These are phyloP conservation scores for Fusarium buharicum DNA, from an alignment of 2,329 filamentous ascomycete species.

Conservation along the genomic window DNA sequence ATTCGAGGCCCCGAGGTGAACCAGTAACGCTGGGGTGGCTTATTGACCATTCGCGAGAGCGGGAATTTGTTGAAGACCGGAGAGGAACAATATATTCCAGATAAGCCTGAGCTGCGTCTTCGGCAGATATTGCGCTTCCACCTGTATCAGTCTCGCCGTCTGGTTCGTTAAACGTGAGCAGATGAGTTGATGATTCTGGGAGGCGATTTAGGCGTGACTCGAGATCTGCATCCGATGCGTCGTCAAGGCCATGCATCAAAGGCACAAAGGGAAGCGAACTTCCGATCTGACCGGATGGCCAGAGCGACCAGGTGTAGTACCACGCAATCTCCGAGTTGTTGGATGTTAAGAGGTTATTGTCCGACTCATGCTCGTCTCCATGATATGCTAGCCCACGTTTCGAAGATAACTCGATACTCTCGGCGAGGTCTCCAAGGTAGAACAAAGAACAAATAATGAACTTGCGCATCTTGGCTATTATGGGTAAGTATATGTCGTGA, in stretches of 20 bases:
- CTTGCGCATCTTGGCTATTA: conserved; percentile 18
- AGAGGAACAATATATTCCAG: conserved; percentile 52
- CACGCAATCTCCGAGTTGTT: conserved; percentile 52
- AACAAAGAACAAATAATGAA: conserved; percentile 3
- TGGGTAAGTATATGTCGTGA: neutral
- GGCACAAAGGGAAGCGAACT: conserved; percentile 51
- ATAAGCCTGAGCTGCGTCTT: conserved; percentile 54
- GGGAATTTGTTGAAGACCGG: conserved; percentile 34
- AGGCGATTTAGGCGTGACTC: conserved; percentile 43
- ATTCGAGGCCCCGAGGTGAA: conserved; percentile 52
- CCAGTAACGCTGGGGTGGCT: conserved; percentile 57
- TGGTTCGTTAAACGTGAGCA: conserved; percentile 57
- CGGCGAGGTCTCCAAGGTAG: conserved; percentile 1
- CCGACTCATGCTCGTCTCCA: conserved; percentile 44
- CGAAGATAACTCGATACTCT: conserved; percentile 24
- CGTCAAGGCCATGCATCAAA: conserved; percentile 52
- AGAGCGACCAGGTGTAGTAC: conserved; percentile 58
- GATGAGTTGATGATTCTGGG: conserved; percentile 50
- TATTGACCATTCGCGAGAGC: conserved; percentile 50
- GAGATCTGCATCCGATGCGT: conserved; percentile 46
- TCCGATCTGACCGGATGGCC: conserved; percentile 42
- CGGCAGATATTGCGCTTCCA: conserved; percentile 52
- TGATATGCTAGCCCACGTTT: conserved; percentile 43
- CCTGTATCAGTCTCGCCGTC: conserved; percentile 54
- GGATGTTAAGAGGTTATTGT: conserved; percentile 51